Conservation (phyloP, 2,329 filamentous ascomycete species). For the Rutstroemia sydowiana region DNA sequence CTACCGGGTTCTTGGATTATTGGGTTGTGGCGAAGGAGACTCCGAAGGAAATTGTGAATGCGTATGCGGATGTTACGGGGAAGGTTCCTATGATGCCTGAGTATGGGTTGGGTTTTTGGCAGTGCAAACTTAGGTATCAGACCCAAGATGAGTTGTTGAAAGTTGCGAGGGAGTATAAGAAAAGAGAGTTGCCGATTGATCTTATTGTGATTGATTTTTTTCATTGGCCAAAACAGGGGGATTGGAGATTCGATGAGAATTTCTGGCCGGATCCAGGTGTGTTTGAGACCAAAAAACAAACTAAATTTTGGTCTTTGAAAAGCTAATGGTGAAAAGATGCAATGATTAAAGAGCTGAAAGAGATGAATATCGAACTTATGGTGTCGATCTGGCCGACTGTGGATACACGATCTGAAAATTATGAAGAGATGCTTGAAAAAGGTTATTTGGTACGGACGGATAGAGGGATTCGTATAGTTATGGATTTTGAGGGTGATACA, state of each 20-base stretch:
- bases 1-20: slow-evolving; percentile 52
- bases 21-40: slow-evolving; percentile 54
- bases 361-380: slow-evolving; percentile 57
- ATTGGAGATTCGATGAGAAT: slow-evolving; percentile 58
- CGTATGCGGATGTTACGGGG: slow-evolving; percentile 50
- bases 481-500: slow-evolving; percentile 52
- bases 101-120: slow-evolving; percentile 62
- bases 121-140: slow-evolving; percentile 59
- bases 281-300: no score
- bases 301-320: no score
- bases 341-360: slow-evolving; percentile 55
- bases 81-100: slow-evolving; percentile 61
- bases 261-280: slow-evolving; percentile 54
- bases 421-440: slow-evolving; percentile 51
- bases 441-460: slow-evolving; percentile 55
- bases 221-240: slow-evolving; percentile 59
- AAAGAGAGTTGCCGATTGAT: slow-evolving; percentile 49
- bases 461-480: slow-evolving; percentile 48
- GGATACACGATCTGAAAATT: slow-evolving; percentile 51
- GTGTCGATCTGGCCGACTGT: slow-evolving; percentile 65
- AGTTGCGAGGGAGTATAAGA: slow-evolving; percentile 52
- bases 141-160: slow-evolving; percentile 56
- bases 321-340: slow-evolving; percentile 34
- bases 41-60: slow-evolving; percentile 47
- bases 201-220: slow-evolving; percentile 63